A percentile compares a stretch with the other conserved stretches of the same genome.
phyloP scores from a whole-genome alignment of 2,329 filamentous ascomycete species.

The Chaetomium strumarium region DNA sequence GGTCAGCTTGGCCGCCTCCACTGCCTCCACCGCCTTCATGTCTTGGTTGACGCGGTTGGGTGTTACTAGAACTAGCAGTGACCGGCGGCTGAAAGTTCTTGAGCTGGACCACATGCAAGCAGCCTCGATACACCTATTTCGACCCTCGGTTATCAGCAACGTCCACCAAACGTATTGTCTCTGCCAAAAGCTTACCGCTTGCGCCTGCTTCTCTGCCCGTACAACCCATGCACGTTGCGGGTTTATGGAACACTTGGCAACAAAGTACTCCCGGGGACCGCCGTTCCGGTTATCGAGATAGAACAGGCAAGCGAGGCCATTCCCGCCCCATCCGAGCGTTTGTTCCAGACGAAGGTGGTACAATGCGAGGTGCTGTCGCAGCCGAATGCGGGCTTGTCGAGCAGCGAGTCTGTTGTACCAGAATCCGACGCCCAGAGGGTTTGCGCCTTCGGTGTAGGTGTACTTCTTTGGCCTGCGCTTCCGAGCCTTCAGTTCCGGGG shows the following conservation, averaged over 20 bases:
- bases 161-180: not conserved
- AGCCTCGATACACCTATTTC: not conserved
- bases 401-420: not conserved
- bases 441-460: not conserved
- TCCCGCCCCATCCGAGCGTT: conserved; percentile 2
- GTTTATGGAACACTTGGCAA: not conserved
- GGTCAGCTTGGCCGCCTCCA: no score
- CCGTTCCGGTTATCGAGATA: not conserved
- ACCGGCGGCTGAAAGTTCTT: not conserved
- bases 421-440: not conserved
- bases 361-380: not conserved
- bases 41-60: no score
- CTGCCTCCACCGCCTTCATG: no score
- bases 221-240: not conserved
- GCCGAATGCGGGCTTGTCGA: not conserved
- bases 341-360: not conserved
- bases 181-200: not conserved
- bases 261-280: not conserved
- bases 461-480: not conserved
- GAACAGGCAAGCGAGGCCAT: not conserved
- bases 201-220: not conserved
- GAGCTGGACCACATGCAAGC: not conserved
- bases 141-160: not conserved
- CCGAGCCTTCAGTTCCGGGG: not conserved
- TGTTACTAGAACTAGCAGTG: no score